Percentiles rank a stretch among this genome's conserved stretches.
These are phyloP conservation scores for Pigoraptor vietnamica DNA, from an alignment of 78 protist genomes.

Conservation along the genomic window DNA sequence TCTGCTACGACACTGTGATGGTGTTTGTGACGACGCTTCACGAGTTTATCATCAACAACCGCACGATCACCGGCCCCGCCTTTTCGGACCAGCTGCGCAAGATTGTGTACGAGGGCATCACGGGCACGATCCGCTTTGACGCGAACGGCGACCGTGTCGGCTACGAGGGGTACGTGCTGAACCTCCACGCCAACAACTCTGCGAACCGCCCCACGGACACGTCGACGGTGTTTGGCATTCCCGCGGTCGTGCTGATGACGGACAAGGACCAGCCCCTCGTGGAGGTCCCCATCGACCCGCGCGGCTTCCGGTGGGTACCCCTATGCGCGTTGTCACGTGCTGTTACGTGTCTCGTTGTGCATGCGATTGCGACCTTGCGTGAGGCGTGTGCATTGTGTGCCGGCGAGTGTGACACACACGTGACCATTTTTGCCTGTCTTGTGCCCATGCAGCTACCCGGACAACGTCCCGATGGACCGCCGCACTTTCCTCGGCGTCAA, in stretches of 20 bases:
- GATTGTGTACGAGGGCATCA: background rate
- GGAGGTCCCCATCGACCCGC: background rate
- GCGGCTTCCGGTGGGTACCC: background rate
- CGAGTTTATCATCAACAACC: background rate
- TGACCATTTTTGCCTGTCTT: too few relatives aligned
- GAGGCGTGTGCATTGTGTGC: background rate
- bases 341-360: background rate
- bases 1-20: background rate
- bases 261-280: background rate
- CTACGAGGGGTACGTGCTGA: background rate
- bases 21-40: background rate
- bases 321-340: background rate
- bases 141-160: background rate
- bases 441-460: background rate
- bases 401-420: too few relatives aligned
- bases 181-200: background rate
- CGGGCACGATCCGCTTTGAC: background rate
- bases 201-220: background rate
- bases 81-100: background rate
- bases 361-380: background rate
- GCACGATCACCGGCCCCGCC: background rate
- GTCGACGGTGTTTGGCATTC: background rate
- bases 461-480: background rate
- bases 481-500: background rate
- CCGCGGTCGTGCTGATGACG: background rate